A percentile compares a stretch with the other conserved stretches of the same genome.
Evolutionary conservation across 129 eudicot genomes (phyloP).

Genomic region (Scalesia atractyloides): DNA sequence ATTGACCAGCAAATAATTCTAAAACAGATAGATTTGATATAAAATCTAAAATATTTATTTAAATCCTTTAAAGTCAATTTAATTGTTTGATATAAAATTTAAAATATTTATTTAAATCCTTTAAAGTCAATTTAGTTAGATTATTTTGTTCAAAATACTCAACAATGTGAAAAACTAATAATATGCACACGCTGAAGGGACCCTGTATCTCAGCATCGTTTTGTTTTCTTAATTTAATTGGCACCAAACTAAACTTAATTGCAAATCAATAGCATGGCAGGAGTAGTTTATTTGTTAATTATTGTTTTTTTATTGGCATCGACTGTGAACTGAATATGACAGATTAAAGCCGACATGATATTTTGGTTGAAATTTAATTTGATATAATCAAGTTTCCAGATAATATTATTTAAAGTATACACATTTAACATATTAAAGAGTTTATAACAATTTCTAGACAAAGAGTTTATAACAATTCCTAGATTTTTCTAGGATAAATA

Average conservation of each 20-base stretch:
- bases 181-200: not conserved
- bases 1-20: no score
- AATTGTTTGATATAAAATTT: no score
- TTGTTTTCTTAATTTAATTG: not conserved
- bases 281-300: not conserved
- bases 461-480: no score
- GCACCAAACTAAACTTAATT: not conserved
- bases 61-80: no score
- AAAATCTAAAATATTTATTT: no score
- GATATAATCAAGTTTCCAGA: not conserved
- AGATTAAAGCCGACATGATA: slow-evolving; percentile 1
- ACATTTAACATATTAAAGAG: no score
- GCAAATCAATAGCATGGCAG: not conserved
- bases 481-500: no score
- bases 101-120: no score
- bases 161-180: not conserved
- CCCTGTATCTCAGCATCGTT: not conserved
- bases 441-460: no score
- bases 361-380: not conserved
- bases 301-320: not conserved
- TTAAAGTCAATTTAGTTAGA: no score
- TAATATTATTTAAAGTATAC: not conserved
- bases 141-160: no score
- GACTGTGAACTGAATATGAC: not conserved
- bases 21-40: no score